Conservation (phyloP, 164 flowering plant species). For the Piper betle region DNA sequence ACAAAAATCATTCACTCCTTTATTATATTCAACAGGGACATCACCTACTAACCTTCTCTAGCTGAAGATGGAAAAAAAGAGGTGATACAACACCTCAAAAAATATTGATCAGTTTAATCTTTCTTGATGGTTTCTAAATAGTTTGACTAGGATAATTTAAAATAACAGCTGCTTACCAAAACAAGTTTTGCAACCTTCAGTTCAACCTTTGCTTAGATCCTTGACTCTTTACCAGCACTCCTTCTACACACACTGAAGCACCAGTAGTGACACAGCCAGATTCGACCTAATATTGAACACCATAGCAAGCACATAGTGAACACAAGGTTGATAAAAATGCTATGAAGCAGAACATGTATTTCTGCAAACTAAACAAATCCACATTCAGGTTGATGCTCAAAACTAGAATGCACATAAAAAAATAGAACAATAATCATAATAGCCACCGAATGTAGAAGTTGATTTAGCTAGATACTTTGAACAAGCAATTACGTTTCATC, state of each 20-base stretch:
- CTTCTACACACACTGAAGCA: constrained; percentile 73
- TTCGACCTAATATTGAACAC: constrained; percentile 43
- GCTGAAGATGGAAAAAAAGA: no score
- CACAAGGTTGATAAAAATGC: not conserved
- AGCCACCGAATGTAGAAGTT: no score
- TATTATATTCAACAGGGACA: no score
- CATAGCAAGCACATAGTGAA: not conserved
- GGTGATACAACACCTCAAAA: no score
- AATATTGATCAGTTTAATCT: no score
- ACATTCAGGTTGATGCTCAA: no score
- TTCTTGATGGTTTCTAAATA: not conserved
- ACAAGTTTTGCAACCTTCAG: constrained; percentile 51
- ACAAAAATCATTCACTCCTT: not conserved
- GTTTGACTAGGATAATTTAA: not conserved
- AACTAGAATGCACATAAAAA: no score
- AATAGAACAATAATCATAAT: no score
- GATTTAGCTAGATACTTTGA: no score
- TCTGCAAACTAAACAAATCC: not conserved
- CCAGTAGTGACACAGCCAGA: constrained; percentile 69
- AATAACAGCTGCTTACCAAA: constrained; percentile 24
- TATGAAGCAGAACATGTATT: not conserved
- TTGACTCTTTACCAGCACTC: constrained; percentile 60
- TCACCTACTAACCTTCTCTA: no score
- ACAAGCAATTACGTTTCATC: no score
- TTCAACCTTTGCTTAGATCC: constrained; percentile 90